These are phyloP conservation scores for Tricholoma terreum DNA, from an alignment of 768 basidiomycete species.

Conservation along the genomic window DNA sequence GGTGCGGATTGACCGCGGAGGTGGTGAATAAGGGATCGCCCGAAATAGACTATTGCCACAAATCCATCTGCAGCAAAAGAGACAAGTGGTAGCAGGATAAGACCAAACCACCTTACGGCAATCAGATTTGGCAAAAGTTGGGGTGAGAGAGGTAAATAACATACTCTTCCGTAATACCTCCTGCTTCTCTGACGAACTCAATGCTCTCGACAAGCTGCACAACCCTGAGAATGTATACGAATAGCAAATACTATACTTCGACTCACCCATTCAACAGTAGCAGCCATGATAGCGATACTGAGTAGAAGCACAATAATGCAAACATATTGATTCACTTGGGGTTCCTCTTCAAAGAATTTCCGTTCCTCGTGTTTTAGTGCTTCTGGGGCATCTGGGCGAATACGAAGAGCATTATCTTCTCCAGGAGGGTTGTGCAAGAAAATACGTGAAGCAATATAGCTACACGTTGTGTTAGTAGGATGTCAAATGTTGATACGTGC, in stretches of 20 bases:
- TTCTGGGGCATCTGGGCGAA: constrained; percentile 42
- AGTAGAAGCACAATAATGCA: constrained; percentile 50
- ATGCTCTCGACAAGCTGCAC: constrained; percentile 62
- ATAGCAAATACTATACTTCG: background rate
- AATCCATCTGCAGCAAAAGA: constrained; percentile 73
- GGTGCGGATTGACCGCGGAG: constrained; percentile 38
- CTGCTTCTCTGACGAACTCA: constrained; percentile 44
- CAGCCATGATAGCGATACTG: constrained; percentile 60
- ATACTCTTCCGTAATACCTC: constrained; percentile 52
- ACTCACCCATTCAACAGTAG: constrained; percentile 66
- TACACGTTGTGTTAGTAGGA: constrained; percentile 17
- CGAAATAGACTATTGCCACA: constrained; percentile 56
- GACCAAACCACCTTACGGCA: constrained; percentile 60
- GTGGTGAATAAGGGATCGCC: constrained; percentile 40
- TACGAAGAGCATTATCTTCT: constrained; percentile 41
- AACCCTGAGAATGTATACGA: constrained; percentile 46
- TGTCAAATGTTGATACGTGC: background rate
- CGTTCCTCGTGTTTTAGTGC: constrained; percentile 40
- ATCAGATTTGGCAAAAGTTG: background rate
- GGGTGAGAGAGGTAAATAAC: background rate
- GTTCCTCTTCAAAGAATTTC: constrained; percentile 36
- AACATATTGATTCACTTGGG: constrained; percentile 62
- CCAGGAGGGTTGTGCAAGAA: constrained; percentile 73
- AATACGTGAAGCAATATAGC: constrained; percentile 65
- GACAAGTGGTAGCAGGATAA: constrained; percentile 67